Evolutionary conservation across 345 rosid species (phyloP), one percentile per base, ranked within the genome.

Genomic region (Cardamine resedifolia): DNA sequence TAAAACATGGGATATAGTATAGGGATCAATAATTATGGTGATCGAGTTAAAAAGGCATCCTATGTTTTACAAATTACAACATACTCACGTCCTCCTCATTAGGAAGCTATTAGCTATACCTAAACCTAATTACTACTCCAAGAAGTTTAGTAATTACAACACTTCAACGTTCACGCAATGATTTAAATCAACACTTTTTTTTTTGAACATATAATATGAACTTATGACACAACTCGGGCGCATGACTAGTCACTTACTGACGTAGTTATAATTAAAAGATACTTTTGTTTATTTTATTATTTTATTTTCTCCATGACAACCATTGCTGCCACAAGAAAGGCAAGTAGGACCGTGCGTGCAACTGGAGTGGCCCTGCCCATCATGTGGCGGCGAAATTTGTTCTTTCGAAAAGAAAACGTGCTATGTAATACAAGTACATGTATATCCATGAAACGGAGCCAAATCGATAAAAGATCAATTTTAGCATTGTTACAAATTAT

Each of bases 321-420:
- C n/a, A 36, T 26, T 39, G 47, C 11, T n/a, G 38, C 50, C 36
- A 51, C 36, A 38, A 52, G 51, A 53, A 39, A 66, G 71, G 72
- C 72, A 39, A 67, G 72, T 67, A 53, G 72, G 62, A 41, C 72
- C 63, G 52, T 68, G 7, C 73, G 55, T 28, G 64, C 44, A 68
- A 68, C 14, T 68, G 43, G 33, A 45, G 23, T 43, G 53, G 15
- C n/a, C 28, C 43, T 30, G 24, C 55, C 52, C 61, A 48, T 51
- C 36, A 71, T 71, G 31, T 62, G 53, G 62, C 76, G 55, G 62
- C 55, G 7, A 20, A 8, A n/a, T 36, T 51, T 41, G 9, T 50
- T 19, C 4, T 51, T 52, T 21, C 47, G 9, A 10, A 7, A 39
- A 53, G 2, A 64, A 16, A 15, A 45, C 11, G 52, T 53, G 30